phyloP scores from a whole-genome alignment of 1,139 yeast species.

The Taphrina betulina region DNA sequence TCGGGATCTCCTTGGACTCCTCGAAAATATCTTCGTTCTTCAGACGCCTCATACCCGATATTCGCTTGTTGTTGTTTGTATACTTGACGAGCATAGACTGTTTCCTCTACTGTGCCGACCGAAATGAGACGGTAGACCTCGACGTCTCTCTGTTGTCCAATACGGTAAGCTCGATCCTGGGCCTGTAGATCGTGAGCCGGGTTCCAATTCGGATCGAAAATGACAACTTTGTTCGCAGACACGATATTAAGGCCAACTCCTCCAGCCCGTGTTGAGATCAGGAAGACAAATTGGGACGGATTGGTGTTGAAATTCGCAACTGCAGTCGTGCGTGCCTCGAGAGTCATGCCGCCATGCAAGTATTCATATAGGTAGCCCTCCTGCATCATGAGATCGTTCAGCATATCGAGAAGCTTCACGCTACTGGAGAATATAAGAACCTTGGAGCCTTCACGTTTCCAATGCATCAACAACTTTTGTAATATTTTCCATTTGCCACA shows the following conservation, averaged over 20 bases:
- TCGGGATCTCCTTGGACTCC: conserved; percentile 36
- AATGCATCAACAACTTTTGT: conserved; percentile 40
- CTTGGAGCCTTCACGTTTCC: conserved; percentile 56
- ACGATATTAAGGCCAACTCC: conserved; percentile 94
- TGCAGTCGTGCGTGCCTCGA: conserved; percentile 86
- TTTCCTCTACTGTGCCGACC: conserved; percentile 92
- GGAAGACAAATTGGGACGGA: conserved; percentile 77
- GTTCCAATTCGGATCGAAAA: conserved; percentile 96
- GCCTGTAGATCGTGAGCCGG: conserved; percentile 99
- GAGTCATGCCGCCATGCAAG: conserved; percentile 92
- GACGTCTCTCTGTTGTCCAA: conserved; percentile 96
- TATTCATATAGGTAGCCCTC: conserved; percentile 84
- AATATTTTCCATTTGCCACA: conserved; percentile 46
- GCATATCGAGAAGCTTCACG: conserved; percentile 85
- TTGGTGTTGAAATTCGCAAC: conserved; percentile 88
- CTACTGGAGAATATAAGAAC: conserved; percentile 89
- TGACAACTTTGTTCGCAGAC: conserved; percentile 83
- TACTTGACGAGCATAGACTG: conserved; percentile 37
- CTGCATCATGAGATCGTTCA: conserved; percentile 87
- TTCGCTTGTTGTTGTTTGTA: conserved; percentile 39
- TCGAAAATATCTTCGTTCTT: conserved; percentile 36
- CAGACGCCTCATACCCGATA: conserved; percentile 36
- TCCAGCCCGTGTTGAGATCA: conserved; percentile 97
- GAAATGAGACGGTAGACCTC: conserved; percentile 88
- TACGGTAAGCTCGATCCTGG: conserved; percentile 98